A percentile compares a stretch with the other conserved stretches of the same genome.
These are phyloP conservation scores for Pulveroboletus sp. DNA, from an alignment of 768 basidiomycete species.

Conservation along the genomic window DNA sequence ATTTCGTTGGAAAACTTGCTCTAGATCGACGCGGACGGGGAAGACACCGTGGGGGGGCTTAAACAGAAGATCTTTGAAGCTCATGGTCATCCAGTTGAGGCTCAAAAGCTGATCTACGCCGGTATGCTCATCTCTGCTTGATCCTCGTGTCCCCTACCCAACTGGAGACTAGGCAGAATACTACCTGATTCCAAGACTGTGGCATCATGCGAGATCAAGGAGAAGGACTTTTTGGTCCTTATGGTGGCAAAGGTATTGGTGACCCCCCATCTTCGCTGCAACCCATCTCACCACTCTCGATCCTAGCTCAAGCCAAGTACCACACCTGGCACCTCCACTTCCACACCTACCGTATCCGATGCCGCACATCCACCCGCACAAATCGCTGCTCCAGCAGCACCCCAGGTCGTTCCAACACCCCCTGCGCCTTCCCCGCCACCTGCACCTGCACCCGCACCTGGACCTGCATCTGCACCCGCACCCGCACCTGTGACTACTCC, in stretches of 20 bases:
- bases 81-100: slow-evolving; percentile 68
- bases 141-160: slow-evolving; percentile 3
- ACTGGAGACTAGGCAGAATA: slow-evolving; percentile 68
- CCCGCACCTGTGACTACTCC: slow-evolving; percentile 25
- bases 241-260: slow-evolving; percentile 88
- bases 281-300: slow-evolving; percentile 4
- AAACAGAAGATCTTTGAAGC: slow-evolving; percentile 78
- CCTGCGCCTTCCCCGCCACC: slow-evolving; percentile 32
- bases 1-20: neutral
- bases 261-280: slow-evolving; percentile 6
- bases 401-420: slow-evolving; percentile 28
- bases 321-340: slow-evolving; percentile 18
- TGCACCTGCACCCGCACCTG: slow-evolving; percentile 30
- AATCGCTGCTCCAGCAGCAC: slow-evolving; percentile 26
- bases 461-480: too few relatives aligned
- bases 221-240: slow-evolving; percentile 98
- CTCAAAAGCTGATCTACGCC: slow-evolving; percentile 93
- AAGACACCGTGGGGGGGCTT: slow-evolving; percentile 69
- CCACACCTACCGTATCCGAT: slow-evolving; percentile 17
- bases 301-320: slow-evolving; percentile 51
- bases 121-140: slow-evolving; percentile 43
- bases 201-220: slow-evolving; percentile 86
- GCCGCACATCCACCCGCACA: slow-evolving; percentile 18
- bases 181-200: slow-evolving; percentile 84
- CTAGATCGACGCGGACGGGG: slow-evolving; percentile 72